These are phyloP conservation scores for Entomortierella chlamydospora DNA, from an alignment of 192 early-diverging fungal species.

Conservation along the genomic window DNA sequence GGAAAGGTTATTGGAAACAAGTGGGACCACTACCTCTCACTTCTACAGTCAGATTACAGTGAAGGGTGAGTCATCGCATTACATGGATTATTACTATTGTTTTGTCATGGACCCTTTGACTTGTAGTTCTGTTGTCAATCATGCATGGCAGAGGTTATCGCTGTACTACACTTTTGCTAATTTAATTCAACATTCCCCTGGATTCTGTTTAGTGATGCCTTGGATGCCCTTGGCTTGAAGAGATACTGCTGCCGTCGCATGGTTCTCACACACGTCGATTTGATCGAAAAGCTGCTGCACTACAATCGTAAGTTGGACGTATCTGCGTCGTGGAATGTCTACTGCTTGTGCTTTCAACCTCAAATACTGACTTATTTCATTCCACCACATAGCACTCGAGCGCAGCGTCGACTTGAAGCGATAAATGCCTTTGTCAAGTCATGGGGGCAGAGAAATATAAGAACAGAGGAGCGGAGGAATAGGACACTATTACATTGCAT, in stretches of 20 bases:
- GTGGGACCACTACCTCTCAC: slow-evolving; percentile 91
- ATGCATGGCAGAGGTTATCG: too few species aligned
- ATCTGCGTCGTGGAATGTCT: too few species aligned
- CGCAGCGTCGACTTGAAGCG: slow-evolving; percentile 52
- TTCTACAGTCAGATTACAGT: slow-evolving; percentile 81
- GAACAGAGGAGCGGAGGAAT: not conserved
- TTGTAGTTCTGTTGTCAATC: too few species aligned
- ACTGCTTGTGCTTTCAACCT: too few species aligned
- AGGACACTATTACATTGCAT: not conserved
- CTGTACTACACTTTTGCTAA: too few species aligned
- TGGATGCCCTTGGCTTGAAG: slow-evolving; percentile 79
- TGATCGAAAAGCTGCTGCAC: slow-evolving; percentile 98
- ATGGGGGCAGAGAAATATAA: not conserved
- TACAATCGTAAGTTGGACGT: slow-evolving; percentile 77
- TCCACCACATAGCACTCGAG: slow-evolving; percentile 25
- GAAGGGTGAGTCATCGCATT: slow-evolving; percentile 71
- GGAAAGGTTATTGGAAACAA: slow-evolving; percentile 99
- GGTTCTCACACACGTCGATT: slow-evolving; percentile 97
- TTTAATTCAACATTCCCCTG: too few species aligned
- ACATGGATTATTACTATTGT: not conserved
- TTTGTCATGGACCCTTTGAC: too few species aligned
- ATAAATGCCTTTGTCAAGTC: not conserved
- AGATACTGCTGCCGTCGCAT: slow-evolving; percentile 98
- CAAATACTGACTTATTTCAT: too few species aligned
- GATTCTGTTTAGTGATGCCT: slow-evolving; percentile 67